These are phyloP conservation scores for Xylaria flabelliformis DNA, from an alignment of 495 filamentous ascomycete species.

Conservation along the genomic window DNA sequence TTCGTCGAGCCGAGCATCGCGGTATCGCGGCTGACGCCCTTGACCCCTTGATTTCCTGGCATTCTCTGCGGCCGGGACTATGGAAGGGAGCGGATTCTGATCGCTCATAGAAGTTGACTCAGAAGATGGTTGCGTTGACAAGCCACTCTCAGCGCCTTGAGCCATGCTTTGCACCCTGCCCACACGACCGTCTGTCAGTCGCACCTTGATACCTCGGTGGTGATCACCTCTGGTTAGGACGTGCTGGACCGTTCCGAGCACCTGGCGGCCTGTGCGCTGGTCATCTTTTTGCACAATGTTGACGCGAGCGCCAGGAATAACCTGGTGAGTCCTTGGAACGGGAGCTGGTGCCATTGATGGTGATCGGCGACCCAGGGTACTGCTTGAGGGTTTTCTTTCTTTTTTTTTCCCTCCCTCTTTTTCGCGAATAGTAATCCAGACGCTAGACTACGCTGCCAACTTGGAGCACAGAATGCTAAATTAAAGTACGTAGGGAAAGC, in stretches of 20 bases:
- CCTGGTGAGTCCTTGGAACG: conserved; percentile 58
- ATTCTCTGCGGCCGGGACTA: conserved; percentile 16
- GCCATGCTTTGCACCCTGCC: conserved; percentile 43
- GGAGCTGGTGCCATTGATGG: conserved; percentile 18
- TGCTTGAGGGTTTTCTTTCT: neutral
- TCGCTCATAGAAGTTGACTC: conserved; percentile 24
- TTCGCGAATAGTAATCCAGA: neutral
- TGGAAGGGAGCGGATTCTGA: conserved; percentile 14
- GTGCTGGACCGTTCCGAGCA: conserved; percentile 64
- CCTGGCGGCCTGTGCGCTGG: conserved; percentile 71
- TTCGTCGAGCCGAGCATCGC: conserved; percentile 34
- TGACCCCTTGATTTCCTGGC: conserved; percentile 21
- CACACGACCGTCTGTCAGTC: conserved; percentile 68
- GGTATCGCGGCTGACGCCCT: conserved; percentile 31
- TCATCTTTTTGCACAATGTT: conserved; percentile 75
- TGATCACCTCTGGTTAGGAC: conserved; percentile 74
- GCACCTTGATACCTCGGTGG: conserved; percentile 78
- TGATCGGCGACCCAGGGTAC: neutral
- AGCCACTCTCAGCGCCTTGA: conserved; percentile 30
- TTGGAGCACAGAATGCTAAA: neutral
- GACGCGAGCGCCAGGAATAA: conserved; percentile 63
- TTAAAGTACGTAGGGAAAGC: neutral
- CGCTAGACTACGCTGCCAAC: neutral
- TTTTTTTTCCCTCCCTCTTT: no score
- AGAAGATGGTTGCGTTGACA: conserved; percentile 31